Conservation (phyloP, 768 basidiomycete species). For the Tricholomella constricta region DNA sequence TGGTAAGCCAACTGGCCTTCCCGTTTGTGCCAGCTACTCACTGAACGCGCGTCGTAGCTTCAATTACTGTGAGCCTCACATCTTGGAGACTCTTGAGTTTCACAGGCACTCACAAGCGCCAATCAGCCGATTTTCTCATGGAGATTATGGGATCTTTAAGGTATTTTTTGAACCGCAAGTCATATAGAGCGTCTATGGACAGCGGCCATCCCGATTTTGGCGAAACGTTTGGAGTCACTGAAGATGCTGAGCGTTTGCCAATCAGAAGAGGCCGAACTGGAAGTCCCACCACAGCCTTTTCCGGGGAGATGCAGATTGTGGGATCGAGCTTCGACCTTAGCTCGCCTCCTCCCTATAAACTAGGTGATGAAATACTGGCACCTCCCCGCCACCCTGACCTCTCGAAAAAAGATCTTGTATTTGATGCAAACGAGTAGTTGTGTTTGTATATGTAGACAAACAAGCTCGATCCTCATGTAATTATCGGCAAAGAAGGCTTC, state of each 20-base stretch:
- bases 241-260: not conserved
- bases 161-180: slow-evolving; percentile 51
- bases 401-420: not conserved
- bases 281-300: not conserved
- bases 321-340: not conserved
- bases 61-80: too few relatives aligned
- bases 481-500: not conserved
- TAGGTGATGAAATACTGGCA: not conserved
- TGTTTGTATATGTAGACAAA: not conserved
- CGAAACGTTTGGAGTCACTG: slow-evolving; percentile 35
- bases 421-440: not conserved
- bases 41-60: too few relatives aligned
- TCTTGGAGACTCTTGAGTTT: too few relatives aligned
- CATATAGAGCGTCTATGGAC: slow-evolving; percentile 27
- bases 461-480: not conserved
- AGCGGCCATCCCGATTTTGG: slow-evolving; percentile 31
- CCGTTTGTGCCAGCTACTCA: too few relatives aligned
- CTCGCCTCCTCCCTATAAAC: not conserved
- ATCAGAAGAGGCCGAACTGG: not conserved
- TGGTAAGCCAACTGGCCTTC: slow-evolving; percentile 36
- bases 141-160: slow-evolving; percentile 65
- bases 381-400: not conserved
- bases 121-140: slow-evolving; percentile 57
- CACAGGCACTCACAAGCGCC: slow-evolving; percentile 46
- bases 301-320: slow-evolving; percentile 1